These are phyloP conservation scores for Ilex paraguariensis DNA, from an alignment of 305 asterid species.

Conservation along the genomic window DNA sequence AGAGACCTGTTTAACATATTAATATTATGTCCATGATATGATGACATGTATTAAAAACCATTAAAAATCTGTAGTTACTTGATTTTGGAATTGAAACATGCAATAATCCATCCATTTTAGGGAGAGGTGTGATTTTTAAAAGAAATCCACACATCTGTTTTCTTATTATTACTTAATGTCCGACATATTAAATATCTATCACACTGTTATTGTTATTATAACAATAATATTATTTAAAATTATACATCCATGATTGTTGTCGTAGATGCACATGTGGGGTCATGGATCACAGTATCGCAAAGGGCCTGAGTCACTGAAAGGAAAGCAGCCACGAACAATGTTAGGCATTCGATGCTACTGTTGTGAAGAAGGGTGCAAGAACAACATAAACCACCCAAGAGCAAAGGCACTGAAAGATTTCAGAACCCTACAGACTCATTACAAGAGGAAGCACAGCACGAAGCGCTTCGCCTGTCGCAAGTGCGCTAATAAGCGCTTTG, in stretches of 20 bases:
- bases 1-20: too few relatives aligned
- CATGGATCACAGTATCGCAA: constrained; percentile 59
- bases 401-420: constrained; percentile 54
- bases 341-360: constrained; percentile 53
- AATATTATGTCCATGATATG: too few relatives aligned
- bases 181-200: too few relatives aligned
- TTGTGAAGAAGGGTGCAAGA: constrained; percentile 55
- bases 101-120: too few relatives aligned
- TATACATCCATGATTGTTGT: background rate
- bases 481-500: constrained; percentile 56
- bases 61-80: too few relatives aligned
- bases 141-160: too few relatives aligned
- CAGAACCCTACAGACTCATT: constrained; percentile 53
- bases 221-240: too few relatives aligned
- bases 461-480: constrained; percentile 44
- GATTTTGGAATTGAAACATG: too few relatives aligned
- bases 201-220: too few relatives aligned
- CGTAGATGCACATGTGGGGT: constrained; percentile 74
- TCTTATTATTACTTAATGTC: too few relatives aligned
- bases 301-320: constrained; percentile 61
- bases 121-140: too few relatives aligned
- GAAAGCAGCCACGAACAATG: constrained; percentile 39
- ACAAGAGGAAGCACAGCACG: constrained; percentile 55
- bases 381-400: constrained; percentile 42
- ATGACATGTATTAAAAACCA: too few relatives aligned